phyloP scores from a whole-genome alignment of 2,329 filamentous ascomycete species.

The Metarhizium sp. region DNA sequence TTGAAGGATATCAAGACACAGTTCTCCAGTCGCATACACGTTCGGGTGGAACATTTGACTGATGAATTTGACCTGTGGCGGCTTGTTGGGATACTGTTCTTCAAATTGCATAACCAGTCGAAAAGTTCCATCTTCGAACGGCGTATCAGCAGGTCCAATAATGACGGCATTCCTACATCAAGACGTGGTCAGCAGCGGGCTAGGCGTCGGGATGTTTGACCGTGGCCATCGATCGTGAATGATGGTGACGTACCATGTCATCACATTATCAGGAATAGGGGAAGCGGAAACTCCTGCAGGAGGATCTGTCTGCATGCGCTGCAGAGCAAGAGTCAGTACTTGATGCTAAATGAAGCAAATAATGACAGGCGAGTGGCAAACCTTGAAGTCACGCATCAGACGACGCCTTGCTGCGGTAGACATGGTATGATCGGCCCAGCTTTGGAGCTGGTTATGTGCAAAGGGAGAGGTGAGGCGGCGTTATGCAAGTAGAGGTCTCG shows the following conservation, averaged over 20 bases:
- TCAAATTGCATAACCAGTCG: conserved; percentile 98
- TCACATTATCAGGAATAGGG: conserved; percentile 91
- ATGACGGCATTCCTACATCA: conserved; percentile 86
- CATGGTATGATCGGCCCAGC: conserved; percentile 30
- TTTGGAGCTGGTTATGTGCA: neutral
- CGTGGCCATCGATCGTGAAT: neutral
- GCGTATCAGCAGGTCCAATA: conserved; percentile 91
- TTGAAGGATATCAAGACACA: conserved; percentile 93
- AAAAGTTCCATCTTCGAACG: conserved; percentile 97
- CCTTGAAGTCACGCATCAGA: conserved; percentile 99
- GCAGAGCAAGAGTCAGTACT: conserved; percentile 3
- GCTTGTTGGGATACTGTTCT: conserved; percentile 98
- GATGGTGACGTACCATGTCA: conserved; percentile 66
- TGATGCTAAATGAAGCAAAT: neutral
- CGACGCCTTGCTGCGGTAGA: conserved; percentile 92
- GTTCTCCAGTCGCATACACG: conserved; percentile 92
- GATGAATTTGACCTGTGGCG: conserved; percentile 95
- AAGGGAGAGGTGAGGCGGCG: neutral
- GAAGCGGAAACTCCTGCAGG: conserved; percentile 94
- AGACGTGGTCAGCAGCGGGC: conserved; percentile 9
- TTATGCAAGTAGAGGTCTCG: neutral
- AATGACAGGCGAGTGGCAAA: conserved; percentile 30
- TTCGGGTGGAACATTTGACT: conserved; percentile 99
- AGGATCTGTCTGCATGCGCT: conserved; percentile 99
- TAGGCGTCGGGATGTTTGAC: neutral